A percentile compares a stretch with the other conserved stretches of the same genome.
Conservation (phyloP, 176 grass and related monocot genomes). For the Hyparrhenia diplandra region DNA sequence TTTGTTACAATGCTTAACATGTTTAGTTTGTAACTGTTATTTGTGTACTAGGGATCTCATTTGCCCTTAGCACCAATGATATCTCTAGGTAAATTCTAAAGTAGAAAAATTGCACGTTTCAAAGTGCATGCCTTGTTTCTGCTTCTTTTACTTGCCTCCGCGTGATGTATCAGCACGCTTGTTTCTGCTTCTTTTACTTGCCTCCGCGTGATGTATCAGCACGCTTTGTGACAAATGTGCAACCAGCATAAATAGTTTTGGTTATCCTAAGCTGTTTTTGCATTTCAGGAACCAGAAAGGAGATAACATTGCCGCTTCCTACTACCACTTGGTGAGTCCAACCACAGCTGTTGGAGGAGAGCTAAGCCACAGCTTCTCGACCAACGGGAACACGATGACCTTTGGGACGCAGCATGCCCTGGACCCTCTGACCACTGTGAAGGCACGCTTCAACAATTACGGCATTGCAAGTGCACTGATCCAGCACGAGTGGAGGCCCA, state of each 20-base stretch:
- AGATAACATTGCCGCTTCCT: slow-evolving; percentile 57
- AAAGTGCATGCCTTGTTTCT: background rate
- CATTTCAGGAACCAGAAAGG: slow-evolving; percentile 65
- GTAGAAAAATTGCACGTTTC: background rate
- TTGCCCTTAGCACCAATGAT: background rate
- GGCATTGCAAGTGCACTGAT: slow-evolving; percentile 62
- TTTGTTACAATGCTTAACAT: background rate
- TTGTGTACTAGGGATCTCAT: background rate
- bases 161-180: too few relatives aligned
- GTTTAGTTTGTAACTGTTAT: background rate
- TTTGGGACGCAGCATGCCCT: slow-evolving; percentile 55
- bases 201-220: background rate
- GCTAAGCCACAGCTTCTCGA: slow-evolving; percentile 59
- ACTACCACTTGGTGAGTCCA: slow-evolving; percentile 60
- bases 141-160: background rate
- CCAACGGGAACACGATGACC: slow-evolving; percentile 58
- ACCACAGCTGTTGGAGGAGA: slow-evolving; percentile 70
- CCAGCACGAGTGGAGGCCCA: slow-evolving; percentile 66
- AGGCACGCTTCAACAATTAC: slow-evolving; percentile 64
- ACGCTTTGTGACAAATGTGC: background rate
- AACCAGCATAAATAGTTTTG: background rate
- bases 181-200: too few relatives aligned
- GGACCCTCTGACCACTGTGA: slow-evolving; percentile 53
- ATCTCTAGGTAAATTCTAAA: background rate
- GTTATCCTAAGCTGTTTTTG: background rate